Base-by-base conservation (phyloP, 495 filamentous ascomycete genomes). In the Rostrohypoxylon terebratum region DNA sequence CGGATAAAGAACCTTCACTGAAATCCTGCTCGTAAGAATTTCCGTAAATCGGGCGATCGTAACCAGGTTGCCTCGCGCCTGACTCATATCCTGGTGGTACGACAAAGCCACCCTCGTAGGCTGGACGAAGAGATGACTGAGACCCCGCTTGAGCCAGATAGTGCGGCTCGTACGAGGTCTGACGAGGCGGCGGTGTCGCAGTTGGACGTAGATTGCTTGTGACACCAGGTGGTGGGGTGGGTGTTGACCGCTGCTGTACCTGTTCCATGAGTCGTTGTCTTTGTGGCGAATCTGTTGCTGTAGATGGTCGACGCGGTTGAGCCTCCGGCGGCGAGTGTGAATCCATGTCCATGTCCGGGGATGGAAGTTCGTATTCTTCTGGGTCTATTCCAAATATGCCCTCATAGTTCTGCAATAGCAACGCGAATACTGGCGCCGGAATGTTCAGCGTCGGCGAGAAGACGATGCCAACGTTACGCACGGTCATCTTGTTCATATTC, bases 371-470 rank as follows among this genome's bases (percentile, higher is more conserved):
- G 59, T 89, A 86, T 64, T 89, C 85, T 69, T 88, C 86, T 1
- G 87, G 85, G 6, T 89, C 85, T 59, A 90, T 86, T 34, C 90
- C 92, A 78, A 98, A 99, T 50, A 99, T 95, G 42, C 85, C 85
- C 71, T 92, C 86, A 75, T 92, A 97, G 72, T 98, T 94, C 58
- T 95, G 94, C 36, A 99, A 86, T 80, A 99, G 96, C 81, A 94
- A 85, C 1, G 94, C 94, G 74, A 99, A 97, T 6, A 99, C 91
- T 14, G 96, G 94, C 1, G 94, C 93, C 0, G 96, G 94, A 44
- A 99, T 98, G 80, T 98, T 98, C 34, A 98, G 87, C 0, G 96
- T 98, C 1, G 96, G 96, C n/a, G 96, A 96, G 81, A 98, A 99
- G 62, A 98, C 94, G 69, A 99, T 99, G 72, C 96, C 94, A 57